Evolutionary conservation across 2,329 filamentous ascomycete species (phyloP).

Genomic region (Ophiocordyceps sinensis): DNA sequence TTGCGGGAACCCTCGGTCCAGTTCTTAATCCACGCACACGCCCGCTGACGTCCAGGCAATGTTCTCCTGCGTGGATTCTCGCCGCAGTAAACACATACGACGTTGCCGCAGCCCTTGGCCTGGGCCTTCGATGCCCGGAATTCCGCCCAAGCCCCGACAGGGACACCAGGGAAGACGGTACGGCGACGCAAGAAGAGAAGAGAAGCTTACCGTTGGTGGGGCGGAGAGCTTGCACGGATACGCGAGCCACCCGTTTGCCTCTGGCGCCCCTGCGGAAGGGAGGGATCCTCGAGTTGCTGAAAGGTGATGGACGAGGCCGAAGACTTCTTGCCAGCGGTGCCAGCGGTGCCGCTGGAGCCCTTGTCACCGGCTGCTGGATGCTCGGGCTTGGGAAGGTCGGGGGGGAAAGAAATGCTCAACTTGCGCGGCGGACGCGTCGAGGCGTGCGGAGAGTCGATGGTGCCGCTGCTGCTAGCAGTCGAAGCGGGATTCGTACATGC

Average conservation of each 20-base stretch:
- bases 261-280: conserved; percentile 32
- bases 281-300: conserved; percentile 25
- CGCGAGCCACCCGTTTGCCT: conserved; percentile 27
- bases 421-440: conserved; percentile 14
- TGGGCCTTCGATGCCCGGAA: too few species aligned
- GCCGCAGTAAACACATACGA: not conserved
- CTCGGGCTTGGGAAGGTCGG: conserved; percentile 16
- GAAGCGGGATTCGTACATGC: conserved; percentile 6
- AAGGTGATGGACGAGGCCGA: conserved; percentile 35
- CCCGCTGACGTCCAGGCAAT: not conserved
- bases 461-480: conserved; percentile 1
- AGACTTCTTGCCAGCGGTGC: conserved; percentile 12
- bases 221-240: conserved; percentile 31
- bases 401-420: conserved; percentile 19
- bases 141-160: not conserved
- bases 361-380: conserved; percentile 3
- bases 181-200: conserved; percentile 1
- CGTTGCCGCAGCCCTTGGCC: not conserved
- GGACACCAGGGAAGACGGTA: not conserved
- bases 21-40: not conserved
- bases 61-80: not conserved
- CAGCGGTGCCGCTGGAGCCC: not conserved
- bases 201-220: conserved; percentile 29
- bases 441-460: conserved; percentile 14
- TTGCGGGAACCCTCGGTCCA: not conserved